These are phyloP conservation scores for Mitosporidium daphniae DNA, from an alignment of 371 early-diverging fungal species.

Conservation along the genomic window DNA sequence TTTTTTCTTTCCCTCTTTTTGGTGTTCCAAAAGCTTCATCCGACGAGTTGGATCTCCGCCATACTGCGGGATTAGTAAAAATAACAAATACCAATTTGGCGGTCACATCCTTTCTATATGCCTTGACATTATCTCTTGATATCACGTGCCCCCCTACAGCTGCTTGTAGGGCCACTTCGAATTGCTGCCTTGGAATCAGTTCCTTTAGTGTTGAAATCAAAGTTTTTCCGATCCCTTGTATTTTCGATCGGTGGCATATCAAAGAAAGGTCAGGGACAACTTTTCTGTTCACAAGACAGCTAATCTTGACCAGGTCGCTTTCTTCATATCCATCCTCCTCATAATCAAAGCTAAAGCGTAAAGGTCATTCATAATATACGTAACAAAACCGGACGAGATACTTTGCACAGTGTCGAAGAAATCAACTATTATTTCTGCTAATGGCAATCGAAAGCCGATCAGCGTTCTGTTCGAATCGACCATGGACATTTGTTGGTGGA, in stretches of 20 bases:
- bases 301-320: conserved; percentile 41
- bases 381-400: too few species aligned
- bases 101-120: conserved; percentile 57
- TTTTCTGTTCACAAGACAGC: conserved; percentile 47
- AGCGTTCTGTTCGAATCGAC: conserved; percentile 16
- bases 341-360: conserved; percentile 18
- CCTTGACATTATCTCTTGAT: conserved; percentile 39
- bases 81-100: conserved; percentile 29
- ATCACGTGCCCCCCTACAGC: conserved; percentile 34
- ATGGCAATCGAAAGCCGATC: conserved; percentile 41
- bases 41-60: conserved; percentile 65
- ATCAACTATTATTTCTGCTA: conserved; percentile 58
- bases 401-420: too few species aligned
- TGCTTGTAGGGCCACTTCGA: conserved; percentile 65
- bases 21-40: conserved; percentile 50
- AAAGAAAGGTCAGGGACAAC: conserved; percentile 63
- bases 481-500: not conserved
- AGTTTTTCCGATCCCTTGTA: conserved; percentile 27
- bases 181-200: conserved; percentile 37
- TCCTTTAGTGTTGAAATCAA: conserved; percentile 35
- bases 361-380: too few species aligned
- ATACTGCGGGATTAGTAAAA: conserved; percentile 9
- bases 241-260: conserved; percentile 33
- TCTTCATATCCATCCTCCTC: conserved; percentile 53
- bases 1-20: conserved; percentile 49